These are phyloP conservation scores for Aureobasidium musti DNA, from an alignment of 2,329 filamentous ascomycete species.

Conservation along the genomic window DNA sequence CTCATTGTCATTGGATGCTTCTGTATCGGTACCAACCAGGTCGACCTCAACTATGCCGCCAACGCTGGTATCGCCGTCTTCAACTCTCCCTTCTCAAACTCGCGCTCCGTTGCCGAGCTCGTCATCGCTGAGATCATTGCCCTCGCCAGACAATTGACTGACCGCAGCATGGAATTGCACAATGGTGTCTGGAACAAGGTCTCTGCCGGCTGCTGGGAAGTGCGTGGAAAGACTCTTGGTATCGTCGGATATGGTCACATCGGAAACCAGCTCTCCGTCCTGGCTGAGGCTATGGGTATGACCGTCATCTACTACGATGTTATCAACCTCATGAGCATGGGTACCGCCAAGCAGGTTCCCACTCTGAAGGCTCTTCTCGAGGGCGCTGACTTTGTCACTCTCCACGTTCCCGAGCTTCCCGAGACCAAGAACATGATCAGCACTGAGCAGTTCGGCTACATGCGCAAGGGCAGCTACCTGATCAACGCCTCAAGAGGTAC, in stretches of 20 bases:
- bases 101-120: conserved; percentile 91
- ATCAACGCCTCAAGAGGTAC: conserved; percentile 95
- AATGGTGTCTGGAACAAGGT: conserved; percentile 97
- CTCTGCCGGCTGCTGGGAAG: conserved; percentile 95
- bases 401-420: conserved; percentile 89
- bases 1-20: conserved; percentile 96
- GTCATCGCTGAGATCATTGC: conserved; percentile 93
- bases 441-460: conserved; percentile 73
- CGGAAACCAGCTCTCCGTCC: conserved; percentile 89
- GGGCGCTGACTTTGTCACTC: conserved; percentile 85
- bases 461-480: conserved; percentile 91
- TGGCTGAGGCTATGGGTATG: conserved; percentile 98
- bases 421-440: conserved; percentile 95
- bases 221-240: conserved; percentile 93
- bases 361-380: conserved; percentile 74
- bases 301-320: conserved; percentile 96
- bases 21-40: conserved; percentile 97
- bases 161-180: conserved; percentile 94
- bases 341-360: conserved; percentile 80
- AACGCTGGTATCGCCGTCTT: conserved; percentile 91
- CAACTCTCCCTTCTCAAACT: conserved; percentile 99
- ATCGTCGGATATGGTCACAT: conserved; percentile 98
- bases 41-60: conserved; percentile 81
- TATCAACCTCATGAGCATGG: conserved; percentile 89
- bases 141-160: conserved; percentile 86